phyloP scores from a whole-genome alignment of 768 basidiomycete genomes.

The Tricholoma saponaceum region DNA sequence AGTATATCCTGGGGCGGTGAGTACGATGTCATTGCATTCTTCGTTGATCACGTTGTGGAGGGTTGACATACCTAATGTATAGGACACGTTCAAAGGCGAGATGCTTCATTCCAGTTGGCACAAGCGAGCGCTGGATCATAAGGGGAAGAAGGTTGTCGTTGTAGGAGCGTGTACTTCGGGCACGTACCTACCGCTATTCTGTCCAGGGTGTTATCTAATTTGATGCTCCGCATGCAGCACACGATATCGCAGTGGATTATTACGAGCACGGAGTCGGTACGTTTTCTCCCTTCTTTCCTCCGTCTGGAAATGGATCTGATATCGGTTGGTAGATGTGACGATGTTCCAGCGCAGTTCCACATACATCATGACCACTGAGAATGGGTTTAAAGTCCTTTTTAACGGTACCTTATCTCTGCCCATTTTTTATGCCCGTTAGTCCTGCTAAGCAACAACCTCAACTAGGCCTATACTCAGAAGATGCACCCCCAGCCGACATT shows the following conservation, averaged over 20 bases:
- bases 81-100: constrained; percentile 61
- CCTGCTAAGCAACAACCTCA: neutral
- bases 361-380: constrained; percentile 16
- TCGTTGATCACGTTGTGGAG: neutral
- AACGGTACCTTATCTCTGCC: constrained; percentile 12
- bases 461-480: constrained; percentile 41
- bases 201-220: neutral
- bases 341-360: constrained; percentile 54
- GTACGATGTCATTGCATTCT: neutral
- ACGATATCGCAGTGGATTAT: constrained; percentile 43
- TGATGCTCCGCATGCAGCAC: constrained; percentile 24
- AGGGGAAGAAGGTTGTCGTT: constrained; percentile 69
- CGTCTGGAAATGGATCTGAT: too few species aligned
- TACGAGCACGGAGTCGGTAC: constrained; percentile 38
- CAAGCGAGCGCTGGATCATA: constrained; percentile 48
- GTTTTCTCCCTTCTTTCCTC: neutral
- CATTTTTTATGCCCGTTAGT: neutral
- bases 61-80: neutral
- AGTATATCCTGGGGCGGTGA: constrained; percentile 40
- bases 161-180: constrained; percentile 64
- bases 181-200: constrained; percentile 7
- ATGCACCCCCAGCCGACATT: constrained; percentile 42
- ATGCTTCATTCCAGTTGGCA: constrained; percentile 58
- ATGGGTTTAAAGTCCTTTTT: constrained; percentile 20
- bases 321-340: constrained; percentile 42